Evolutionary conservation across 495 filamentous ascomycete genomes (phyloP), one percentile per base, ranked within the genome.

Genomic region (Neohortaea acidophila): DNA sequence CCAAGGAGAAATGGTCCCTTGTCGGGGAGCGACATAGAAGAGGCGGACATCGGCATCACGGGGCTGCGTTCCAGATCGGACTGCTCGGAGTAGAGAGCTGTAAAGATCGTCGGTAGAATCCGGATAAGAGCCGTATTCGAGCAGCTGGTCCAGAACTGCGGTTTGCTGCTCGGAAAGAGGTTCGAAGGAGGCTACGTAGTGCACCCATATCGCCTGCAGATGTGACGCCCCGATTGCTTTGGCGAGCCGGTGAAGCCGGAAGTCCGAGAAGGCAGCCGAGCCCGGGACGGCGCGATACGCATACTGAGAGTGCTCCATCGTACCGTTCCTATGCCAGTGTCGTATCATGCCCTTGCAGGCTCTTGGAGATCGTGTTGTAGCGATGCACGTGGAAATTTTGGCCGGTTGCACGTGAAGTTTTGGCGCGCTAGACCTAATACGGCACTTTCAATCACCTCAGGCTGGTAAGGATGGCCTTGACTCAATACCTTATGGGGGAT

Each of bases 1-100:
- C 89, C 89, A 97, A 59, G 89, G 89, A 25, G 84, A 94, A 45
- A 92, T 84, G 24, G 86, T 93, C 27, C 75, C 77, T 21, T 65
- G 67, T 34, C 89, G 71, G 9, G 87, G 89, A 24, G 69, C 72
- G 32, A 94, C 67, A 52, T 83, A 84, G 54, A 74, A 73, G 17
- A 69, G 21, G 12, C 51, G 47, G 3, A 50, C 51, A 43, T 70
- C 61, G 23, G 56, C 25, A 35, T 58, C 63, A 22, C 54, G 33
- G 9, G 61, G 66, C 33, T 64, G 57, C 20, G 57, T 55, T 17
- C 45, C 38, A 46, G 44, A 40, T 33, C 39, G 41, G 31, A 56
- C 47, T 31, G 58, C 51, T 23, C 60, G 44, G 49, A 39, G 51
- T 41, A 53, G 56, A 56, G 30, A 41, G 15, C 49, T 31, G 18